Base-by-base conservation (phyloP, 257 asterid genomes). In the Penstemon eatonii region DNA sequence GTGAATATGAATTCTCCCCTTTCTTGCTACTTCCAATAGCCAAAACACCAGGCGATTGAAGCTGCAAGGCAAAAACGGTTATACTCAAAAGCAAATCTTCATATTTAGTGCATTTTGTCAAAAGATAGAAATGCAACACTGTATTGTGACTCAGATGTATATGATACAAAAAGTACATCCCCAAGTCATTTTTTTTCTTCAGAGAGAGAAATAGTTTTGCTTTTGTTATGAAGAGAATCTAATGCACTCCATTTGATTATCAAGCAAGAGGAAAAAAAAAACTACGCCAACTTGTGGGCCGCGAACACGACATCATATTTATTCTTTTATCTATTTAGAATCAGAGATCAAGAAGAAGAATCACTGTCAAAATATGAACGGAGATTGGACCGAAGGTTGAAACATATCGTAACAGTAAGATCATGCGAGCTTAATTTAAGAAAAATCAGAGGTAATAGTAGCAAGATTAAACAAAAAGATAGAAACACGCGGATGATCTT, bases 11-110 rank as follows among this genome's bases (percentile, higher is more conserved):
- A 77, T 94, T 94, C 79, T 94, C 97, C 71, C 96, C 96, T 81
- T 94, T 94, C 85, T 73, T 86, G 89, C 97, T 91, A 82, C 99
- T 94, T 79, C 99, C 99, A 80, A 91, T 82, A 40, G 99, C 86
- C 91, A 94, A 78, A 76, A 94, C 96, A 73, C 96, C 97, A 60
- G 97, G 96, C 38, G 99, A 94, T 75, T 84, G 92, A 78, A 94
- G 99, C 99, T 94, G 85, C 71, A 71, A 64, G n/a, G 74, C 36
- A 75, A 67, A 53, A 66, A 78, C 4, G 49, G 62, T 55, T 56
- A n/a, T 49, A 42, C 40, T 8, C 19, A 42, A 64, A 40, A 61
- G 65, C 46, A 68, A 39, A 66, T 67, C 3, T 18, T 61, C 67
- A 53, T 55, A 63, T 47, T 60, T 44, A 19, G 63, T 36, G 66